Evolutionary conservation across 192 early-diverging fungal species (phyloP), one percentile per base, ranked within the genome.

Genomic region (Bifiguratus adelaidae): DNA sequence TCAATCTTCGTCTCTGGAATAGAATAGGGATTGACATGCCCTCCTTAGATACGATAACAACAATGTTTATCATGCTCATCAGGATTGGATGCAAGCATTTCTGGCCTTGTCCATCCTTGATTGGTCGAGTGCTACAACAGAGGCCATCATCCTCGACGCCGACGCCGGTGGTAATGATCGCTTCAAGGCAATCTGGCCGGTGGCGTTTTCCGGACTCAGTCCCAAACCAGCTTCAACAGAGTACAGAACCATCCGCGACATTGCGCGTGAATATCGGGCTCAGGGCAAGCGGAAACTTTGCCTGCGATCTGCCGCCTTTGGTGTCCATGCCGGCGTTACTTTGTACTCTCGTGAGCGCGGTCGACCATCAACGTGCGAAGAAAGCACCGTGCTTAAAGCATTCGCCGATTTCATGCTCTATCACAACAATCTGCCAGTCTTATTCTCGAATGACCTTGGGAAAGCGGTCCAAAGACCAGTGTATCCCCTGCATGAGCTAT

Each of bases 41-140:
- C n/a, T n/a, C 5, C 41, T 37, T 9, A 33, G 49, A 13, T 51
- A 51, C 25, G 49, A 51, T 28, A 38, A 23, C 38, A 38, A 28
- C 3, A 51, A 51, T 24, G 49, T 51, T 13, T 51, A 51, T 28
- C 49, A 51, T 20, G 41, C 41, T 25, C 49, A 51, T 25, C 49
- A 51, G 30, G 49, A 51, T 15, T 51, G 36, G 7, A 51, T 51
- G 12, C 49, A 51, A 21, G 37, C 35, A 3, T 51, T 51, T 27
- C 24, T 51, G n/a, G 34, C 24, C 15, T 29, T 41, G n/a, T 33
- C 36, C 24, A 22, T 38, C 1, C 22, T 16, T 9, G 49, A 51
- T n/a, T 30, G 36, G 26, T 27, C 36, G 13, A 5, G 12, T 7
- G 49, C 36, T 22, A 51, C 49, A 8, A 51, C 49, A 2, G 49